Base-by-base conservation (phyloP, 2,329 filamentous ascomycete genomes). In the Ophiosphaerella korrae region DNA sequence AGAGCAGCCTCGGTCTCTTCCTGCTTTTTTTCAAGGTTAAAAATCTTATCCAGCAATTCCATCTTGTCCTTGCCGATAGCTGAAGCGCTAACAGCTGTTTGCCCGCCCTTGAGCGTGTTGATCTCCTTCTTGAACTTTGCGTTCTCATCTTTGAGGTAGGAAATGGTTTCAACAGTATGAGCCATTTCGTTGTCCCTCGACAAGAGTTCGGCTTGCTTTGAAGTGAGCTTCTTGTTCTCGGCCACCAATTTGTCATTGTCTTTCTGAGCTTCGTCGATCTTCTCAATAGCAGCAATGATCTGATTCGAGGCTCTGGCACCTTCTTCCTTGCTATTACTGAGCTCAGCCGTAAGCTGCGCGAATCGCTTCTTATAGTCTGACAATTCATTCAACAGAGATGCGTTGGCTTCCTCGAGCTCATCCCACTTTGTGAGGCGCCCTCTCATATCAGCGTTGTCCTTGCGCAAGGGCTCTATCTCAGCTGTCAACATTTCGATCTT, bases 391-490 rank as follows among this genome's bases (percentile, higher is more conserved):
- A 31, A 37, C 6, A 64, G 55, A 23, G 42, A 24, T 1, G 32
- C 26, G 23, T 49, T 43, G 26, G 53, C 23, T 18, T 55, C 47
- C 48, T 60, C 37, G n/a, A 67, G 55, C 31, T 64, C 42, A 5
- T 46, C 16, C 14, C 60, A 34, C 32, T 63, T 58, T 14, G 31
- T 13, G 8, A 55, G 24, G 13, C 43, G 49, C 42, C 55, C 26
- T 36, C 61, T 51, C 18, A 68, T 29, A 5, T 63, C 57, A 11
- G 13, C 8, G 18, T 59, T 62, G 32, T 66, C 50, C 39, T 58
- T 52, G 40, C 56, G 50, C 5, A 57, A 18, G 31, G 41, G 41
- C 3, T 14, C 42, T 7, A 63, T 5, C 2, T 62, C 55, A 5
- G 21, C 23, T 3, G 48, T 58, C 21, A 70, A 41, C 7, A 32